Percentiles rank a stretch among this genome's conserved stretches.
phyloP scores from a whole-genome alignment of 2,329 filamentous ascomycete genomes.

The Paraphoma chrysanthemicola region DNA sequence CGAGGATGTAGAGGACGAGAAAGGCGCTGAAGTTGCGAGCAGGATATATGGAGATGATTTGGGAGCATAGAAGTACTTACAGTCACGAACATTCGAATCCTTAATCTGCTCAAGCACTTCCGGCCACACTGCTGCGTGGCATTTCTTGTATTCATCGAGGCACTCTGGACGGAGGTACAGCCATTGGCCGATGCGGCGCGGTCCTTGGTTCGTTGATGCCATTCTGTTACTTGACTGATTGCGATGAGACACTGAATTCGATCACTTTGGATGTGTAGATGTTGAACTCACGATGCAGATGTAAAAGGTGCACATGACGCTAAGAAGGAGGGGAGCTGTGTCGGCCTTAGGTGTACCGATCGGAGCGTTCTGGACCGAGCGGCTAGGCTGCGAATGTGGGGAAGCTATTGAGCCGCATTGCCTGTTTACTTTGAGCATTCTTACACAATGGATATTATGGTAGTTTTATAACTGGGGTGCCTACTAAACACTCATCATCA shows the following conservation, averaged over 20 bases:
- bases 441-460: too few species aligned
- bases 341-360: slow-evolving; percentile 1
- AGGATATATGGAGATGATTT: not conserved
- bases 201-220: slow-evolving; percentile 32
- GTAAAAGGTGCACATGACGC: not conserved
- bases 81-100: slow-evolving; percentile 77
- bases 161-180: slow-evolving; percentile 73
- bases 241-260: not conserved
- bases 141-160: slow-evolving; percentile 74
- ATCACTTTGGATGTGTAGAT: too few species aligned
- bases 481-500: too few species aligned
- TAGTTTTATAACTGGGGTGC: too few species aligned
- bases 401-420: not conserved
- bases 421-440: too few species aligned
- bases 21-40: too few species aligned
- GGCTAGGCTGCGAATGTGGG: not conserved
- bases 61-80: slow-evolving; percentile 19
- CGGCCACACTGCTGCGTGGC: slow-evolving; percentile 77
- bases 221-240: slow-evolving; percentile 1
- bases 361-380: not conserved
- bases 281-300: not conserved
- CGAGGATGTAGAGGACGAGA: too few species aligned
- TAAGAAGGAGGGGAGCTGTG: slow-evolving; percentile 1
- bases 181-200: slow-evolving; percentile 71
- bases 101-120: slow-evolving; percentile 79